Base-by-base conservation (phyloP, 176 grass and related monocot genomes). In the Themeda triandra region DNA sequence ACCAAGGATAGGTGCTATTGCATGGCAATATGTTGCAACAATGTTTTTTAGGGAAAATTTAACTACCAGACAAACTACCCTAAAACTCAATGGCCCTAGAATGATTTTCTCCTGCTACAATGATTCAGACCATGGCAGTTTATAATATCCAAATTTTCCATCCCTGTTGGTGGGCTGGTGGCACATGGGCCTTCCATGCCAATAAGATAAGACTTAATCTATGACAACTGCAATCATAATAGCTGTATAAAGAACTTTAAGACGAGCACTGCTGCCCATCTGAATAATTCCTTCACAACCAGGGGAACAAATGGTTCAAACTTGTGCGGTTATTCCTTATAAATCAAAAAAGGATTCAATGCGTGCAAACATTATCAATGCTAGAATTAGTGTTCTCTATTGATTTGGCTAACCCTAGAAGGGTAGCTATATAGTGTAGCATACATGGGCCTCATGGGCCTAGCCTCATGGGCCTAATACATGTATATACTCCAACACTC, bases 141-240 rank as follows among this genome's bases (percentile, higher is more conserved):
- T 59, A 82, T 59, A 6, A 63, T 23, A n/a, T 83, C 39, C 62
- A 59, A 78, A 63, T 44, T 41, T 63, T 63, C 58, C 59, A 42
- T 44, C 56, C 56, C 10, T 63, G 36, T 36, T 30, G 27, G 59
- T 73, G 36, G 53, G 36, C 35, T 23, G 27, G 59, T 63, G 69
- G 36, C 25, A 83, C 36, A 33, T 33, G 69, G 37, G 73, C 11
- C 4, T 46, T 24, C 25, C 25, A 72, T 72, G 46, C 6, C 17
- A 83, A 63, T 13, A 83, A 30, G 36, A 62, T 14, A n/a, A n/a
- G n/a, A n/a, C n/a, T 73, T 40, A 71, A 63, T 17, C 6, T 30
- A n/a, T 58, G 28, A 25, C 27, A 12, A 73, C 64, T 74, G 18
- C 21, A 83, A 8, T 46, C 56, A 66, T 63, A 75, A 58, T 13